Percentiles rank a stretch among this genome's conserved stretches.
These are phyloP conservation scores for Penicillium atrosanguineum DNA, from an alignment of 495 filamentous ascomycete genomes.

Conservation along the genomic window DNA sequence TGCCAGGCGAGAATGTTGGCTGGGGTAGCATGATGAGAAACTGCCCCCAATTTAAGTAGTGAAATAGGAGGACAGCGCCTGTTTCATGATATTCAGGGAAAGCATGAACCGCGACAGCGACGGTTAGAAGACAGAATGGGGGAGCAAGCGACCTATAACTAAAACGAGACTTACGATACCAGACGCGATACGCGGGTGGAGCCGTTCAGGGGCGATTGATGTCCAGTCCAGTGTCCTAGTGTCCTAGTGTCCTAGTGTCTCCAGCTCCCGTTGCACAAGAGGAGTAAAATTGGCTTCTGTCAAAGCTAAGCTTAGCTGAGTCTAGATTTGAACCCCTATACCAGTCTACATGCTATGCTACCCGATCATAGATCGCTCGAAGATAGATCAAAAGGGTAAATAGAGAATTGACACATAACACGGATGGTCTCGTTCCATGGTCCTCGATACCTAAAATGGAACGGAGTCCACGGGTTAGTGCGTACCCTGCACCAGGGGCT, in stretches of 20 bases:
- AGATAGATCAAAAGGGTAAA: too few species aligned
- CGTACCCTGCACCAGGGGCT: background rate
- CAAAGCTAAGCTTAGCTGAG: too few species aligned
- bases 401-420: too few species aligned
- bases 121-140: background rate
- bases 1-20: slow-evolving; percentile 4
- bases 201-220: slow-evolving; percentile 6
- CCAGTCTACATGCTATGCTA: too few species aligned
- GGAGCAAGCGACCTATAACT: background rate
- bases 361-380: too few species aligned
- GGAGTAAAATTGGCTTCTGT: too few species aligned
- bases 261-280: slow-evolving; percentile 7
- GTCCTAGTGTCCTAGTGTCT: background rate
- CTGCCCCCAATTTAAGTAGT: slow-evolving; percentile 8
- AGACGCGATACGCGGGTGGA: background rate
- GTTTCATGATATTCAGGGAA: slow-evolving; percentile 16
- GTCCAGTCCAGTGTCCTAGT: too few species aligned
- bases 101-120: slow-evolving; percentile 2
- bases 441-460: background rate
- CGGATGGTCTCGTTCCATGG: background rate
- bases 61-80: slow-evolving; percentile 12
- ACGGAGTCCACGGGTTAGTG: background rate
- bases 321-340: too few species aligned
- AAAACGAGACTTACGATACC: background rate
- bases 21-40: slow-evolving; percentile 9